Evolutionary conservation across 1,284 basidiomycete genomes (phyloP).

Genomic region (Ustilago tritici): DNA sequence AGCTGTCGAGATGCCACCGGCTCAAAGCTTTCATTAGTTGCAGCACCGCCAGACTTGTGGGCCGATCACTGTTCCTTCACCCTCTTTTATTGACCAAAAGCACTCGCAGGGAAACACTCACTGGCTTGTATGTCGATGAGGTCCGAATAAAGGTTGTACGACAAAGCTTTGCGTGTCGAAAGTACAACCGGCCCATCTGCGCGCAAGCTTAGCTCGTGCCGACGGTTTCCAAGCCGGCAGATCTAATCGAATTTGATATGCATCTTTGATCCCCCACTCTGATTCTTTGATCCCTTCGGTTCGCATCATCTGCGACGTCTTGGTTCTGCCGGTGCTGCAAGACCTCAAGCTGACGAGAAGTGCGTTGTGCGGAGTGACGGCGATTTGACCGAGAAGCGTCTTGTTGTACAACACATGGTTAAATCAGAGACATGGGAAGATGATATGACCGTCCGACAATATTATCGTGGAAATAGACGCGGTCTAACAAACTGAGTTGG

Average conservation of each 20-base stretch:
- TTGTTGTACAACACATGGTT: neutral
- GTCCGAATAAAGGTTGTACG: too few species aligned
- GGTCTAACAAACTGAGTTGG: neutral
- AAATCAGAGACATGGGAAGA: neutral
- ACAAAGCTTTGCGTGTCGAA: too few species aligned
- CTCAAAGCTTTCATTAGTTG: too few species aligned
- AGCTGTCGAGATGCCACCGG: too few species aligned
- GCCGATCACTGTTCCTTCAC: too few species aligned
- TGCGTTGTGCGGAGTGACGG: neutral
- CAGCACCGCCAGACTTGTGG: too few species aligned
- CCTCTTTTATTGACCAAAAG: too few species aligned
- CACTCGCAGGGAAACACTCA: too few species aligned
- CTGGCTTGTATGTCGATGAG: too few species aligned
- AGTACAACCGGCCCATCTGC: too few species aligned
- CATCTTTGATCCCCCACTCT: conserved; percentile 17
- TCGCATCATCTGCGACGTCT: neutral
- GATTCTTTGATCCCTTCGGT: neutral
- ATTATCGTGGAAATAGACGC: neutral
- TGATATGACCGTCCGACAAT: neutral
- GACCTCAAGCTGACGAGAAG: neutral
- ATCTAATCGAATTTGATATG: conserved; percentile 7
- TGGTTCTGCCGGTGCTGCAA: neutral
- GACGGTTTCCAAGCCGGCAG: conserved; percentile 9
- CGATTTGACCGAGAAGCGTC: neutral
- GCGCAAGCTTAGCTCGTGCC: neutral